Base-by-base conservation (phyloP, 257 asterid genomes). In the Verbascum thapsus region DNA sequence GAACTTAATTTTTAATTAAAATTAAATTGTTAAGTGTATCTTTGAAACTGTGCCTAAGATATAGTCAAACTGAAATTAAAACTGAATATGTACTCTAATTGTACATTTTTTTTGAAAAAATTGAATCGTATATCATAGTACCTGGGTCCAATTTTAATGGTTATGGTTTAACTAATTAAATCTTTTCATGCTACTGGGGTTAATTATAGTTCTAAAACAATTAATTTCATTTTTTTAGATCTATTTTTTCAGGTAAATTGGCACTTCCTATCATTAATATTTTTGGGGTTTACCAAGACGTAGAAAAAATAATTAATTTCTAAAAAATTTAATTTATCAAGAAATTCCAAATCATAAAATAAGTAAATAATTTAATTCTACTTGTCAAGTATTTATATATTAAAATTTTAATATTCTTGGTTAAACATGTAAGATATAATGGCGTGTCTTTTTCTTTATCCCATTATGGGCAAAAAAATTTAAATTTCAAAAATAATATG, bases 351-450 rank as follows among this genome's bases (percentile, higher is more conserved):
- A 42, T 53, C 30, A 41, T 50, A 18, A 61, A 4, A 45, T 3
- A 23, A 37, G 26, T 70, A 38, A 30, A 22, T 47, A 52, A 70
- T 44, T 53, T 15, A 7, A n/a, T 41, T 55, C 19, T n/a, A 68
- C 67, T 49, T 68, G 60, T 54, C 66, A 75, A 62, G 54, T 55
- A 52, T n/a, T n/a, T n/a, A n/a, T 18, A 19, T 13, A 55, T 62
- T 30, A 41, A 20, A 55, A 52, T 64, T 10, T 50, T 20, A n/a
- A 26, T 72, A 72, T 76, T 68, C 63, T 47, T 53, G 63, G 75
- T 59, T 72, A 64, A 64, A 57, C 73, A 76, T 57, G 18, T 49
- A 39, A 49, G 67, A 30, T 70, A 58, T 17, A 76, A 72, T 42
- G 54, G 17, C 45, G 48, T 63, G 71, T 69, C 72, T 64, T 57